phyloP scores from a whole-genome alignment of 2,329 filamentous ascomycete species.

The Fusarium sp. region DNA sequence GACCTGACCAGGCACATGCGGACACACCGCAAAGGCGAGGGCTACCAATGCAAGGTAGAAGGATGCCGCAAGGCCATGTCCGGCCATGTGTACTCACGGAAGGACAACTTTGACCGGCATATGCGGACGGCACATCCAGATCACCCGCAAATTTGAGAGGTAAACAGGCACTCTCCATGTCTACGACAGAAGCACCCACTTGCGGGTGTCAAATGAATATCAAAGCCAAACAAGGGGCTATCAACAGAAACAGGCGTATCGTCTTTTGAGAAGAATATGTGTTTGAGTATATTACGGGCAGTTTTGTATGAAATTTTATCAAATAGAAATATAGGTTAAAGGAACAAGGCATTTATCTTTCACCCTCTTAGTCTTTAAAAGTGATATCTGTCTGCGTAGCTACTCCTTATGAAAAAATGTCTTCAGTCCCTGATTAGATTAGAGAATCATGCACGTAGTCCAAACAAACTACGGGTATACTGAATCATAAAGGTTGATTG shows the following conservation, averaged over 20 bases:
- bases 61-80: constrained; percentile 45
- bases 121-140: constrained; percentile 45
- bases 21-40: constrained; percentile 44
- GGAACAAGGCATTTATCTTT: constrained; percentile 6
- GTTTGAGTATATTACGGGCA: constrained; percentile 23
- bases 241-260: constrained; percentile 17
- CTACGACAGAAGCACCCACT: constrained; percentile 30
- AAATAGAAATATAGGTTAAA: constrained; percentile 7
- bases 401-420: too few relatives aligned
- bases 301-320: constrained; percentile 20
- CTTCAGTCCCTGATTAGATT: too few relatives aligned
- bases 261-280: constrained; percentile 18
- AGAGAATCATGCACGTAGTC: too few relatives aligned
- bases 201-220: constrained; percentile 4
- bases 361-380: neutral
- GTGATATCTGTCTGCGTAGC: neutral
- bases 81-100: constrained; percentile 45
- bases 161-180: constrained; percentile 34
- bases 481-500: too few relatives aligned
- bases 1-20: constrained; percentile 43
- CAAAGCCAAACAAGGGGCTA: constrained; percentile 17
- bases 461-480: too few relatives aligned
- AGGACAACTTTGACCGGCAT: constrained; percentile 46
- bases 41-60: constrained; percentile 43
- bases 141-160: constrained; percentile 41